phyloP scores from a whole-genome alignment of 2,329 filamentous ascomycete genomes.

The Fusarium armeniacum region DNA sequence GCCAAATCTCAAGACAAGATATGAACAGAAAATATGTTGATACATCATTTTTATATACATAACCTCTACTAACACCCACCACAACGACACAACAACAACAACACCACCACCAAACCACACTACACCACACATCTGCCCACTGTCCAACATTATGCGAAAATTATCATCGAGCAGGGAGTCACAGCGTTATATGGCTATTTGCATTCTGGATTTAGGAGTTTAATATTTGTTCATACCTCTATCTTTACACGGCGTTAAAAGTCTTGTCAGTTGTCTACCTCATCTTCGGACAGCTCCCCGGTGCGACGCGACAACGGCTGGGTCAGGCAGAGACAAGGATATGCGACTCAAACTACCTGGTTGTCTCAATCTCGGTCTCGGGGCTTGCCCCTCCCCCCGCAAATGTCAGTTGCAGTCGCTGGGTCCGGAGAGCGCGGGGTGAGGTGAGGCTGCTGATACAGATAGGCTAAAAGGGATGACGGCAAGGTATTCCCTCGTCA shows the following conservation, averaged over 20 bases:
- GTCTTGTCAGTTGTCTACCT: conserved; percentile 17
- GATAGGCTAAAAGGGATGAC: conserved; percentile 38
- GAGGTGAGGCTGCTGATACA: conserved; percentile 36
- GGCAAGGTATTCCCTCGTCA: conserved; percentile 26
- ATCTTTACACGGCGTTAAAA: conserved; percentile 37
- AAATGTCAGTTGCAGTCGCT: conserved; percentile 45
- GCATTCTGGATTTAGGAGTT: conserved; percentile 33
- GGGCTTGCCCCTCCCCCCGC: conserved; percentile 41
- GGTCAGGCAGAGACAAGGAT: conserved; percentile 1
- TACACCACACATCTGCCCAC: conserved; percentile 1
- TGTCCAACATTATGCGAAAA: conserved; percentile 29
- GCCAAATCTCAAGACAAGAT: conserved; percentile 43
- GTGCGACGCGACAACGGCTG: conserved; percentile 12
- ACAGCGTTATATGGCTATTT: conserved; percentile 46
- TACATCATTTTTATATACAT: neutral
- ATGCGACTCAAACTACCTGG: conserved; percentile 1
- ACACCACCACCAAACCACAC: neutral
- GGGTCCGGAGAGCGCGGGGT: conserved; percentile 37
- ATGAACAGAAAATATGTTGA: conserved; percentile 26
- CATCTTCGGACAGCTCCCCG: conserved; percentile 43
- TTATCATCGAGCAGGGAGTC: conserved; percentile 47
- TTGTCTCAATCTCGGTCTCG: conserved; percentile 8
- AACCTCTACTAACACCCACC: neutral
- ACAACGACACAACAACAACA: neutral
- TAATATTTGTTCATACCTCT: conserved; percentile 26